These are phyloP conservation scores for Nepenthes alata DNA, from an alignment of 179 eudicot genomes.

Conservation along the genomic window DNA sequence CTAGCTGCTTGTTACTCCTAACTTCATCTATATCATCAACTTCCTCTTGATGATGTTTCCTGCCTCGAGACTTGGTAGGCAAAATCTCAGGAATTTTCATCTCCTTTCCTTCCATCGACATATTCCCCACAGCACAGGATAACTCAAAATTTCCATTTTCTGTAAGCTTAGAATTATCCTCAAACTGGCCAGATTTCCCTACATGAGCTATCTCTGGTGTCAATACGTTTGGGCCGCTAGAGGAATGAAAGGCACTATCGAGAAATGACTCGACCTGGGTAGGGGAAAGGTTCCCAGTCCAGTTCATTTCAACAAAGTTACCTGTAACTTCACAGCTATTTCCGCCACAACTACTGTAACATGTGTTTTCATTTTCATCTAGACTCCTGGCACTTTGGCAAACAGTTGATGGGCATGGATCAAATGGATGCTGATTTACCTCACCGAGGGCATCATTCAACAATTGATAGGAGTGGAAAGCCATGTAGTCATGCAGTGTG, in stretches of 20 bases:
- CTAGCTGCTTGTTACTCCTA: conserved; percentile 9
- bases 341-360: not conserved
- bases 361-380: not conserved
- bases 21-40: conserved; percentile 1
- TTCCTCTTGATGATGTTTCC: conserved; percentile 4
- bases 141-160: not conserved
- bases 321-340: not conserved
- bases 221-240: not conserved
- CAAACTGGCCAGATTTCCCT: not conserved
- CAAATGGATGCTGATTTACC: conserved; percentile 4
- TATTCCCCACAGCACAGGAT: not conserved
- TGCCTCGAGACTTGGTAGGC: not conserved
- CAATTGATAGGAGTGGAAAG: conserved; percentile 3
- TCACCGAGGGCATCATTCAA: conserved; percentile 2
- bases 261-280: not conserved
- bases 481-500: conserved; percentile 6
- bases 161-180: not conserved
- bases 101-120: conserved; percentile 5
- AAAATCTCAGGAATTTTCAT: not conserved
- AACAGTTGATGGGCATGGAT: conserved; percentile 2
- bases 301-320: not conserved
- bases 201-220: not conserved
- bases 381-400: not conserved
- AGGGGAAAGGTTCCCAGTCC: not conserved
- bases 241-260: not conserved